A percentile compares a stretch with the other conserved stretches of the same genome.
phyloP scores from a whole-genome alignment of 192 early-diverging fungal genomes.

The Coemansia sp. region DNA sequence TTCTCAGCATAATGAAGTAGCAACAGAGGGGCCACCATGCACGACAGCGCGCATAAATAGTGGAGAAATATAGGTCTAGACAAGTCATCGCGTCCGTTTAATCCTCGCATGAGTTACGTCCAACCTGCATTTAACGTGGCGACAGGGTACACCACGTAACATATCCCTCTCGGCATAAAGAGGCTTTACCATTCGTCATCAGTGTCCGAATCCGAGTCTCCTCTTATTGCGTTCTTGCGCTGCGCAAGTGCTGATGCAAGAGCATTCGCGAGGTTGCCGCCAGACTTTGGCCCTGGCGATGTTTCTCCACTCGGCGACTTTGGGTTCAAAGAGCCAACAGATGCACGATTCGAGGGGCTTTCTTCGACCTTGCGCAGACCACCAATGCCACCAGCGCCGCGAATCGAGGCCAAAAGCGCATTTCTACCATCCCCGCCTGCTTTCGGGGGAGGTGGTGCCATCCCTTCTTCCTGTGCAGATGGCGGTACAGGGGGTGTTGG shows the following conservation, averaged over 20 bases:
- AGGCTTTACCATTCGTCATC: slow-evolving; percentile 50
- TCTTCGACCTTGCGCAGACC: slow-evolving; percentile 39
- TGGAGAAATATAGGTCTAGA: not conserved
- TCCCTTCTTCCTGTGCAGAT: slow-evolving; percentile 7
- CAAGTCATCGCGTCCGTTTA: not conserved
- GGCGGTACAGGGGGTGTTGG: slow-evolving; percentile 8
- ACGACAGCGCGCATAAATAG: not conserved
- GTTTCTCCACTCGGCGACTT: slow-evolving; percentile 37
- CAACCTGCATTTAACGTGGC: not conserved
- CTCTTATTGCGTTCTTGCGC: slow-evolving; percentile 52
- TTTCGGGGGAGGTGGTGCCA: slow-evolving; percentile 12
- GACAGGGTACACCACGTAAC: not conserved
- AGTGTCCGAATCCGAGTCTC: slow-evolving; percentile 50
- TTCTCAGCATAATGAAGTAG: not conserved
- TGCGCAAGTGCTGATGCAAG: slow-evolving; percentile 50
- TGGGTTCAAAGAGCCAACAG: slow-evolving; percentile 23
- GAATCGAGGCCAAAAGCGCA: slow-evolving; percentile 45
- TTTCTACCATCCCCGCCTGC: slow-evolving; percentile 29
- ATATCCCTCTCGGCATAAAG: not conserved
- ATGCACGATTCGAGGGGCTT: slow-evolving; percentile 27
- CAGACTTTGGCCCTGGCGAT: slow-evolving; percentile 42
- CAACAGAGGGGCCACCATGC: not conserved
- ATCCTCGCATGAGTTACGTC: not conserved
- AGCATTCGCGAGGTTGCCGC: slow-evolving; percentile 51
- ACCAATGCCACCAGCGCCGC: slow-evolving; percentile 39